phyloP scores from a whole-genome alignment of 768 basidiomycete species.

The Agrocybe chaxingu region DNA sequence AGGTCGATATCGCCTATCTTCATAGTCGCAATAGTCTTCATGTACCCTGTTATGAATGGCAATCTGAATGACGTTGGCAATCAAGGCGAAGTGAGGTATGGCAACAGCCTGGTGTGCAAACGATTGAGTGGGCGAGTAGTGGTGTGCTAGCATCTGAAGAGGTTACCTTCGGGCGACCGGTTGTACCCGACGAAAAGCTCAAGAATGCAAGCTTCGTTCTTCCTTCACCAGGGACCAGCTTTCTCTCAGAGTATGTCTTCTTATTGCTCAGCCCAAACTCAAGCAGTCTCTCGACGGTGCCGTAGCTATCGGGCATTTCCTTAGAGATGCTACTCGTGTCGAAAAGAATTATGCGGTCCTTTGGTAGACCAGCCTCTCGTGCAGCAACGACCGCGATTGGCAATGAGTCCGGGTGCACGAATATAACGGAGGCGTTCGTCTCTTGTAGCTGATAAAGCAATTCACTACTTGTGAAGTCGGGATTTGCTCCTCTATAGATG shows the following conservation, averaged over 20 bases:
- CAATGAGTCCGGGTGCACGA: slow-evolving; percentile 45
- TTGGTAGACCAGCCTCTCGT: slow-evolving; percentile 29
- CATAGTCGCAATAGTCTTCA: slow-evolving; percentile 37
- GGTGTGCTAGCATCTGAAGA: not conserved
- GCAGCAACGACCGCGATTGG: slow-evolving; percentile 42
- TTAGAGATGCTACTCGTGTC: slow-evolving; percentile 18
- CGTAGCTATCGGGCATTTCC: slow-evolving; percentile 11
- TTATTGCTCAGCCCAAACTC: slow-evolving; percentile 40
- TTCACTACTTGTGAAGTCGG: slow-evolving; percentile 50
- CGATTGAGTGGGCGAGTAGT: not conserved
- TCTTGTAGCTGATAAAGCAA: slow-evolving; percentile 52
- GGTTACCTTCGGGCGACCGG: slow-evolving; percentile 66
- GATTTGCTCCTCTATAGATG: slow-evolving; percentile 50
- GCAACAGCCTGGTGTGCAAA: slow-evolving; percentile 45
- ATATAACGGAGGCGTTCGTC: slow-evolving; percentile 44
- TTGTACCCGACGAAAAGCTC: slow-evolving; percentile 72
- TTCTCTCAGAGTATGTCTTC: slow-evolving; percentile 45
- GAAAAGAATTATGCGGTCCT: slow-evolving; percentile 43
- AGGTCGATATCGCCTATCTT: slow-evolving; percentile 51
- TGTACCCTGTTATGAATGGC: slow-evolving; percentile 51
- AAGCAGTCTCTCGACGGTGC: slow-evolving; percentile 46
- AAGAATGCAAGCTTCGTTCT: slow-evolving; percentile 69
- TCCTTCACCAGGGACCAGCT: slow-evolving; percentile 53
- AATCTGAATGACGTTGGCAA: slow-evolving; percentile 62
- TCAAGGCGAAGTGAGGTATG: slow-evolving; percentile 55